Conservation (phyloP, 148 eudicot species). For the Cornus suecica region DNA sequence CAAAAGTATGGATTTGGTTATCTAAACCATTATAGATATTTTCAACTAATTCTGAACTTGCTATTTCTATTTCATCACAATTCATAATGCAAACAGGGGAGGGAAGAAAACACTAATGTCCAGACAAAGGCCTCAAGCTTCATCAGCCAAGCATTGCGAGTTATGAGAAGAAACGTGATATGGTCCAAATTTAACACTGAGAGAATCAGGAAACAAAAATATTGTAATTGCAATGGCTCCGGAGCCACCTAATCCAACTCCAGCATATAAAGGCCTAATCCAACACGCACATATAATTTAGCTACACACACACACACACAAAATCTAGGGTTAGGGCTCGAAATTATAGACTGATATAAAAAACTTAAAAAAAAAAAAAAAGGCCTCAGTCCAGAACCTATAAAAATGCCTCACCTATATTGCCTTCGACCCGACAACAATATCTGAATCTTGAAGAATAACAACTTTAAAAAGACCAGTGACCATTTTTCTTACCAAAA, state of each 20-base stretch:
- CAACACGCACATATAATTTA: no score
- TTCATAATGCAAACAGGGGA: background rate
- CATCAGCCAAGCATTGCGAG: background rate
- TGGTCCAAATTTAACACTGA: background rate
- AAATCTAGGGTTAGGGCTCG: no score
- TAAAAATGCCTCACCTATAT: background rate
- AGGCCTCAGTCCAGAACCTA: background rate
- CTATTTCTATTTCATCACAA: background rate
- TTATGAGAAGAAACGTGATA: background rate
- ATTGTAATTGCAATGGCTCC: background rate
- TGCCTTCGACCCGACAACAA: background rate
- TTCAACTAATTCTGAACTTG: background rate
- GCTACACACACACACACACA: no score
- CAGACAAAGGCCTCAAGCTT: background rate
- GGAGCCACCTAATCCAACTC: background rate
- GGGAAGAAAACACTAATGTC: background rate
- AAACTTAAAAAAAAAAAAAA: no score
- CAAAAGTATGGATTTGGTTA: background rate
- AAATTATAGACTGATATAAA: no score
- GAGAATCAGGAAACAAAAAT: background rate
- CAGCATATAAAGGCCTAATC: background rate
- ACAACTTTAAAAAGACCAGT: background rate
- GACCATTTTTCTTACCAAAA: conserved; percentile 52
- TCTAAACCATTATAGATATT: background rate
- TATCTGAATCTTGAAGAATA: background rate